Evolutionary conservation across 257 asterid genomes (phyloP).

Genomic region (Ilex aquifolium): DNA sequence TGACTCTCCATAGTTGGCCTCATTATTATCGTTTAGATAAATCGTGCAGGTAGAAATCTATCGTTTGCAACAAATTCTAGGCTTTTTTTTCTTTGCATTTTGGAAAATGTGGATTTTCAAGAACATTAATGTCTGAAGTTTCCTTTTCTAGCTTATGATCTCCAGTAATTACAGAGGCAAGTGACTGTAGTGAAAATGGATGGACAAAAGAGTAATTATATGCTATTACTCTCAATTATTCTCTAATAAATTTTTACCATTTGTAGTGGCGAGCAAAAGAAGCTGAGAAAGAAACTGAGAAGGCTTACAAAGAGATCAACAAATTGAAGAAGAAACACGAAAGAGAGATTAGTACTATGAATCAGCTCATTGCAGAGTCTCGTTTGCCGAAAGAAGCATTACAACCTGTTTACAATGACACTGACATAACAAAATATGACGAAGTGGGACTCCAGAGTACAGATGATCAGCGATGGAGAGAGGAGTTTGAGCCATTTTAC

Average conservation of each 20-base stretch:
- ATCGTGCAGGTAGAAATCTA: too few species aligned
- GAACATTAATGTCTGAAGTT: too few species aligned
- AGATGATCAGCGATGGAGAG: constrained; percentile 51
- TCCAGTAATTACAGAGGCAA: too few species aligned
- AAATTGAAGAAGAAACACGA: constrained; percentile 41
- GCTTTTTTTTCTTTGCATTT: too few species aligned
- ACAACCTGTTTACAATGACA: constrained; percentile 11
- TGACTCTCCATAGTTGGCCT: too few species aligned
- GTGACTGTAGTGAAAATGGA: too few species aligned
- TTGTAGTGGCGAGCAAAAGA: constrained; percentile 66
- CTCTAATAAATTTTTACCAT: neutral
- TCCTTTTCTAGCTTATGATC: too few species aligned
- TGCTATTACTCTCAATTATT: too few species aligned
- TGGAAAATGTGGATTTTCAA: too few species aligned
- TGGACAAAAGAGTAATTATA: too few species aligned
- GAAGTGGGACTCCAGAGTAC: constrained; percentile 17
- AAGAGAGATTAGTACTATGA: constrained; percentile 10
- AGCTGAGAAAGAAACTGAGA: constrained; percentile 66
- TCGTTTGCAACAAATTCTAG: too few species aligned
- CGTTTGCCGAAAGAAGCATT: constrained; percentile 27
- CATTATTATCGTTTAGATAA: too few species aligned
- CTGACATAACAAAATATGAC: neutral
- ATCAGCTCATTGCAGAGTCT: constrained; percentile 7
- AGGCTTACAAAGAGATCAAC: constrained; percentile 59
- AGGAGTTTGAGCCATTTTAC: constrained; percentile 68